Evolutionary conservation across 2,329 filamentous ascomycete genomes (phyloP).

Genomic region (Alternaria conjuncta): DNA sequence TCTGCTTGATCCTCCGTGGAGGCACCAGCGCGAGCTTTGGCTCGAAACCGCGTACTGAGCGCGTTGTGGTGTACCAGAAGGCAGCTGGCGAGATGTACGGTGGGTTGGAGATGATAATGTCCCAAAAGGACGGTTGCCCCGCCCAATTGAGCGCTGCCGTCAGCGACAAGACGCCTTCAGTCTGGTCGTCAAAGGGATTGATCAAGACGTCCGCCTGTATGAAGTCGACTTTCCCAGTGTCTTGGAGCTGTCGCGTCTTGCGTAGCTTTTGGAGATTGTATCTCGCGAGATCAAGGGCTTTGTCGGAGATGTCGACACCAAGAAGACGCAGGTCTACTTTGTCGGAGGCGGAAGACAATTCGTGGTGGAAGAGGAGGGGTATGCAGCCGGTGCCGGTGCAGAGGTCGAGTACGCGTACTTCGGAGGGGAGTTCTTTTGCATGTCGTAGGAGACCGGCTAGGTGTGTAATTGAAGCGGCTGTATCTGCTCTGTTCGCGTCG

Average conservation of each 20-base stretch:
- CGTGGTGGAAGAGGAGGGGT: conserved; percentile 73
- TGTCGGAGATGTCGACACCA: conserved; percentile 75
- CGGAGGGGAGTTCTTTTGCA: conserved; percentile 25
- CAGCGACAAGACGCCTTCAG: conserved; percentile 14
- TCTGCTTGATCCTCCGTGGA: conserved; percentile 11
- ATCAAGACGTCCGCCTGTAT: conserved; percentile 52
- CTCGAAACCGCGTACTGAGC: conserved; percentile 82
- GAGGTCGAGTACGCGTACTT: conserved; percentile 75
- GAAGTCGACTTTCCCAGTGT: conserved; percentile 53
- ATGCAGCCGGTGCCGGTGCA: conserved; percentile 95
- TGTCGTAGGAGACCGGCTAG: conserved; percentile 38
- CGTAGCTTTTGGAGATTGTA: conserved; percentile 63
- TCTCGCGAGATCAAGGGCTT: conserved; percentile 69
- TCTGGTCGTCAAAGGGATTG: conserved; percentile 57
- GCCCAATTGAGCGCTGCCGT: conserved; percentile 22
- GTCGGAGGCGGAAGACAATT: conserved; percentile 54
- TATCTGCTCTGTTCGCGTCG: conserved; percentile 51
- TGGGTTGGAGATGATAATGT: conserved; percentile 85
- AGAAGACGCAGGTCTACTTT: conserved; percentile 57
- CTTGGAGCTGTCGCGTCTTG: conserved; percentile 10
- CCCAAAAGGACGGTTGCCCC: conserved; percentile 34
- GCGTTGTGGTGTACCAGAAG: conserved; percentile 68
- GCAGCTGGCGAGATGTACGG: conserved; percentile 79
- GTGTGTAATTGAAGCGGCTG: conserved; percentile 49
- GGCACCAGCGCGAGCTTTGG: conserved; percentile 77